Base-by-base conservation (phyloP, 768 basidiomycete genomes). In the Termitomyces sp. region DNA sequence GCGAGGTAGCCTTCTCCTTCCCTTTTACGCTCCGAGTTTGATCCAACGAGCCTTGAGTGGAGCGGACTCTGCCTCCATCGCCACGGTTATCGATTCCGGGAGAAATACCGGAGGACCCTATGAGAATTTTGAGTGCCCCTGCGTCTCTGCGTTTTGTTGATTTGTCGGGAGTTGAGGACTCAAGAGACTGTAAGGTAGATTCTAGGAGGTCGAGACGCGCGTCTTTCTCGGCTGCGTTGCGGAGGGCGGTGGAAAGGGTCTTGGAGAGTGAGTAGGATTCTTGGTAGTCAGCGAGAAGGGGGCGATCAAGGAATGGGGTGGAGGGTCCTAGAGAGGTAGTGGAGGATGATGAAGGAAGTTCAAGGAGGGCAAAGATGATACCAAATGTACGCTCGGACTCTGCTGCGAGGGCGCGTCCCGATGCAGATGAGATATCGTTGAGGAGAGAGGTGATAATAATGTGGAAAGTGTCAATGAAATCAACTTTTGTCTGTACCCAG, bases 231-330 rank as follows among this genome's bases (percentile, higher is more conserved):
- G 73, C 65, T 0, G 76, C 75, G 52, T 71, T 69, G 23, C 65
- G 72, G 27, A 83, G 68, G 10, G 76, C 75, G 5, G 70, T 68
- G 13, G 75, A 63, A 25, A 91, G 76, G 0, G 76, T 77, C 25
- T 65, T 69, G 7, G 79, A 75, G 12, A 91, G 72, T 45, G 81
- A 75, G 66, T 90, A 88, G 1, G 83, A 71, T 39, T 83, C 75
- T 55, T 90, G 85, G 66, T 91, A 90, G 63, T 92, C 90, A 6
- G 77, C 78, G 11, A 92, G 68, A 22, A 92, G 75, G 11, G 88
- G 65, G 25, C 78, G 81, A 62, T 89, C 81, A 56, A 89, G 76
- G 70, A 89, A 91, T 3, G 84, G 81, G 15, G 73, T 80, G 1
- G 63, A 62, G 15, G 52, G n/a, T 7, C 53, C 51, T 16, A 46